Evolutionary conservation across 2,329 filamentous ascomycete species (phyloP), one percentile per base, ranked within the genome.

Genomic region (Aureobasidium sp.): DNA sequence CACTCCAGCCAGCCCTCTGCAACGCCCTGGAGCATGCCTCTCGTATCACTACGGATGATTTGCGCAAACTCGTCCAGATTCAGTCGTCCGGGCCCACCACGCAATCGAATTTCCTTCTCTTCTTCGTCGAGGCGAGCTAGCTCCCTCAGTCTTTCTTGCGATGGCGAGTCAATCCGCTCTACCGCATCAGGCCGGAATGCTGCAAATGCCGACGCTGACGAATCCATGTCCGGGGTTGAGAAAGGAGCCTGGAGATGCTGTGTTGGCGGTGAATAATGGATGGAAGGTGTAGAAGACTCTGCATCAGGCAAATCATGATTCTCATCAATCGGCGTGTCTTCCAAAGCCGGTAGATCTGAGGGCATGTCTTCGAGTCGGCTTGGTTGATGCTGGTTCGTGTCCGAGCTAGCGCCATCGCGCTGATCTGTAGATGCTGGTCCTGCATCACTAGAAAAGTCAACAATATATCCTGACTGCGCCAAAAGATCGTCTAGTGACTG

Each of bases 1-100:
- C 85, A 81, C 66, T 97, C 92, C 74, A 97, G 90, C 93, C 93
- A 97, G 69, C 85, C 90, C 64, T 90, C 90, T 51, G 97, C 80
- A 74, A 96, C 93, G 67, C 90, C 89, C 65, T 92, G 80, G 59
- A 87, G 77, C 70, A 85, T 84, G 32, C 78, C 44, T 44, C 12
- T 51, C 76, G 27, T 84, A 84, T 62, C 65, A 50, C 86, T 82
- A n/a, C 80, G 80, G 5, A 94, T 90, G 55, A 87, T 86, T 43
- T 78, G 78, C 69, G 90, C 86, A 74, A 97, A 95, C 74, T 97
- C 94, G 0, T 83, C 81, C 66, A 87, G 92, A 70, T 77, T 89
- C 52, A 97, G 78, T 70, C 86, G 84, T 0, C 91, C 93, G 6
- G 86, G 89, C 0, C 92, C 92, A n/a, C 89, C 90, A 29, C 90